phyloP scores from a whole-genome alignment of 441 rosid species.

The Erodium texanum region DNA sequence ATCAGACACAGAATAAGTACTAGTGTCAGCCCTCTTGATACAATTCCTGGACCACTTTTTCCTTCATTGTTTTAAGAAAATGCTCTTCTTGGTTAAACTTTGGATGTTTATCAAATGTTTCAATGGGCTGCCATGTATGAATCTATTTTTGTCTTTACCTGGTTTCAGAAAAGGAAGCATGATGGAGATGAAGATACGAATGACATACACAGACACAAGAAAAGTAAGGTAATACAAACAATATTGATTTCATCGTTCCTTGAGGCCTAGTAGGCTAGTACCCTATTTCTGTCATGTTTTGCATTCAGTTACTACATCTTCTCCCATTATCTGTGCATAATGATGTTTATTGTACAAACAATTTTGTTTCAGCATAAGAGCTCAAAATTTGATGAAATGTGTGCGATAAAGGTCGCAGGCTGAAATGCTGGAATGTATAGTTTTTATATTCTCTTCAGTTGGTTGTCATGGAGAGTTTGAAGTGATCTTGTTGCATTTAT shows the following conservation, averaged over 20 bases:
- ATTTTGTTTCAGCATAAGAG: slow-evolving; percentile 61
- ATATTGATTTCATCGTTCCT: neutral
- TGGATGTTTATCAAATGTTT: neutral
- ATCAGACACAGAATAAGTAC: neutral
- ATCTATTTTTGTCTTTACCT: neutral
- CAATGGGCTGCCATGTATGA: neutral
- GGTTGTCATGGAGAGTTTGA: slow-evolving; percentile 35
- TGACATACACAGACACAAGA: slow-evolving; percentile 50
- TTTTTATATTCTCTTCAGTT: slow-evolving; percentile 27
- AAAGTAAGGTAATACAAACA: slow-evolving; percentile 66
- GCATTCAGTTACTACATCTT: neutral
- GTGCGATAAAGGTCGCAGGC: slow-evolving; percentile 85
- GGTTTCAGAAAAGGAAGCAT: slow-evolving; percentile 18
- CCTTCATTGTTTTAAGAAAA: neutral
- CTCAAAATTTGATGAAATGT: slow-evolving; percentile 83
- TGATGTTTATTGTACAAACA: neutral
- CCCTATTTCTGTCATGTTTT: neutral
- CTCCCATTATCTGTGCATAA: slow-evolving; percentile 7
- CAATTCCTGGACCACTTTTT: neutral
- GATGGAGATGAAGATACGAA: slow-evolving; percentile 8
- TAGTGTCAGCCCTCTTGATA: neutral
- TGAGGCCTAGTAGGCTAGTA: neutral
- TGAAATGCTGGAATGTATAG: slow-evolving; percentile 30
- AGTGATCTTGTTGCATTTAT: slow-evolving; percentile 26
- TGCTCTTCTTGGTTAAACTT: neutral